phyloP scores from a whole-genome alignment of 169 alveolate species.

The Eimeria necatrix region DNA sequence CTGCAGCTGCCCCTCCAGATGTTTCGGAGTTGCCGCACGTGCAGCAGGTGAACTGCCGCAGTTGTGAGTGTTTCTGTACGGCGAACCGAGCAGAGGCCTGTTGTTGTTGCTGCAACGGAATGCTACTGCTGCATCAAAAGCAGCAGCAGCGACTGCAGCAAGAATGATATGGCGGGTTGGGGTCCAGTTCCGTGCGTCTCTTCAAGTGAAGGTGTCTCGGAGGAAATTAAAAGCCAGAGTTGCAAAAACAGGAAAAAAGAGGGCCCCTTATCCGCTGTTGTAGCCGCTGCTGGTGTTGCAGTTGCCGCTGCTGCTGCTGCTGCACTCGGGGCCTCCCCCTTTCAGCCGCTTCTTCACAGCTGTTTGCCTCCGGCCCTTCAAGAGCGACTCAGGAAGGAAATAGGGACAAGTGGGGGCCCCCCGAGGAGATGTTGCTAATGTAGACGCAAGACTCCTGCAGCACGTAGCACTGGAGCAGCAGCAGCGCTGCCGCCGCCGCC shows the following conservation, averaged over 20 bases:
- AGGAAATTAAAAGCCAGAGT: not conserved
- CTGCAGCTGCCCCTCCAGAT: not conserved
- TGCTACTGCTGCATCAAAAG: not conserved
- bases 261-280: not conserved
- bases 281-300: not conserved
- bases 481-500: not conserved
- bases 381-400: not conserved
- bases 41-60: not conserved
- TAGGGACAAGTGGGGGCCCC: not conserved
- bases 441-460: not conserved
- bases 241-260: not conserved
- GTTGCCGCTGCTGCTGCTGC: conserved; percentile 9
- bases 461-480: not conserved
- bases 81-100: not conserved
- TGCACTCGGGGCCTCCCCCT: not conserved
- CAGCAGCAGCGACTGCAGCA: not conserved
- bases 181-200: not conserved
- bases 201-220: not conserved
- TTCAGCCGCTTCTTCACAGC: not conserved
- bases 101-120: not conserved
- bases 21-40: not conserved
- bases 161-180: not conserved
- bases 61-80: not conserved
- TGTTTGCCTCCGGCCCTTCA: not conserved
- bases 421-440: not conserved